Percentiles rank a stretch among this genome's conserved stretches.
Evolutionary conservation across 75 land plant species (phyloP).

Genomic region (Adiantum capillusveneris): DNA sequence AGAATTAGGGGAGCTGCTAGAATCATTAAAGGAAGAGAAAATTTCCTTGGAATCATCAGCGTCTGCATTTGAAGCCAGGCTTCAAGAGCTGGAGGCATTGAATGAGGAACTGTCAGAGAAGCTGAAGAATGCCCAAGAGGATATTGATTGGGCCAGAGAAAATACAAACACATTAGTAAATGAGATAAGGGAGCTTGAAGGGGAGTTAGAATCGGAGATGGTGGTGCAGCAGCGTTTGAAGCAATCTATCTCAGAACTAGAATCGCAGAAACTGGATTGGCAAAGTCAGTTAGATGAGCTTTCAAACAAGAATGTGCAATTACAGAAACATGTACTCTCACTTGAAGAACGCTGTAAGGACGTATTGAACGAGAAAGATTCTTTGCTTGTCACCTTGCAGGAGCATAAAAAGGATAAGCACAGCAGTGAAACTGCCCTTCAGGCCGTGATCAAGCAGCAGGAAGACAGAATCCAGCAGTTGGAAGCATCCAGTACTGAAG

Average conservation of each 20-base stretch:
- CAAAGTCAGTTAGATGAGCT: constrained; percentile 43
- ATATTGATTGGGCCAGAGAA: constrained; percentile 6
- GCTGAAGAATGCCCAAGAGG: constrained; percentile 3
- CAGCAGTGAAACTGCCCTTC: not conserved
- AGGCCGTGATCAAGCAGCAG: not conserved
- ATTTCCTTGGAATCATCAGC: constrained; percentile 11
- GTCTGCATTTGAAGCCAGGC: constrained; percentile 12
- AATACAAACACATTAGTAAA: constrained; percentile 2
- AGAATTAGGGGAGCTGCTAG: constrained; percentile 21
- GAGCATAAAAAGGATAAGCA: not conserved
- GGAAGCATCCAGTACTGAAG: not conserved
- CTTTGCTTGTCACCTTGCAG: not conserved
- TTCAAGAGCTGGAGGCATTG: constrained; percentile 11
- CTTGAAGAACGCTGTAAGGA: not conserved
- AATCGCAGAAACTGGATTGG: not conserved
- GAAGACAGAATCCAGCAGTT: not conserved
- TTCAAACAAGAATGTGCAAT: constrained; percentile 34
- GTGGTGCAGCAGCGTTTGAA: constrained; percentile 24
- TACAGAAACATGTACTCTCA: not conserved
- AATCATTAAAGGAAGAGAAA: constrained; percentile 11
- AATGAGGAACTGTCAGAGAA: constrained; percentile 7
- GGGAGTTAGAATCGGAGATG: not conserved
- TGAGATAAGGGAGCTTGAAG: constrained; percentile 6
- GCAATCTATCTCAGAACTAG: constrained; percentile 1
- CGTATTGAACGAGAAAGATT: not conserved